phyloP scores from a whole-genome alignment of 306 rosid species.

The Ammopiptanthus mongolicus region DNA sequence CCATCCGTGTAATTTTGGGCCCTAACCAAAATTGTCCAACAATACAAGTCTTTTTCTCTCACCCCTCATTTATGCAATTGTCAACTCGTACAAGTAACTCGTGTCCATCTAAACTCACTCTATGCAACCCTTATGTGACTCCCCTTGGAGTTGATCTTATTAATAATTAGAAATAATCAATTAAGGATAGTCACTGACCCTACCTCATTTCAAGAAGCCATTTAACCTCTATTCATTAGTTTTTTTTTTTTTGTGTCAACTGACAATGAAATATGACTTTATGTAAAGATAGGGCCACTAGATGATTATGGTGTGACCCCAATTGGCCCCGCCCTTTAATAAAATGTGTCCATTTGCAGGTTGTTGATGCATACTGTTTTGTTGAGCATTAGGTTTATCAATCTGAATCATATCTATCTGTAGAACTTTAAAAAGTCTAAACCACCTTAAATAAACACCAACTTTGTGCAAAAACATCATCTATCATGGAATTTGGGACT shows the following conservation, averaged over 20 bases:
- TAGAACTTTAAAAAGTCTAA: not conserved
- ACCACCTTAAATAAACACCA: not conserved
- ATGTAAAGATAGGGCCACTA: conserved; percentile 34
- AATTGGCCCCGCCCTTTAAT: conserved; percentile 35
- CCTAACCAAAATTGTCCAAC: no score
- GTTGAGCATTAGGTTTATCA: conserved; percentile 15
- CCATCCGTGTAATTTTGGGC: no score
- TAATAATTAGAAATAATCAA: not conserved
- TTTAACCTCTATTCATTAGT: not conserved
- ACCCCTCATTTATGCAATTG: no score
- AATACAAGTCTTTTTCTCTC: no score
- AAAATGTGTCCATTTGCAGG: conserved; percentile 20
- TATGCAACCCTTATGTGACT: no score
- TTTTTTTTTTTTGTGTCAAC: not conserved
- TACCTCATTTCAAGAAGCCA: conserved; percentile 23
- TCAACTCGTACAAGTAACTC: no score
- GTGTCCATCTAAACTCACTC: no score
- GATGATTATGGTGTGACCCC: conserved; percentile 32
- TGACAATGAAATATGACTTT: conserved; percentile 35
- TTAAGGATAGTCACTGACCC: conserved; percentile 13
- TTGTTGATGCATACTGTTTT: conserved; percentile 17
- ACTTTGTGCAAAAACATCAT: not conserved
- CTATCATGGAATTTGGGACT: not conserved
- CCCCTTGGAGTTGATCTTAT: no score
- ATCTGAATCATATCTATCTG: conserved; percentile 16